phyloP scores from a whole-genome alignment of 306 rosid species.

The Glycine latifolia region DNA sequence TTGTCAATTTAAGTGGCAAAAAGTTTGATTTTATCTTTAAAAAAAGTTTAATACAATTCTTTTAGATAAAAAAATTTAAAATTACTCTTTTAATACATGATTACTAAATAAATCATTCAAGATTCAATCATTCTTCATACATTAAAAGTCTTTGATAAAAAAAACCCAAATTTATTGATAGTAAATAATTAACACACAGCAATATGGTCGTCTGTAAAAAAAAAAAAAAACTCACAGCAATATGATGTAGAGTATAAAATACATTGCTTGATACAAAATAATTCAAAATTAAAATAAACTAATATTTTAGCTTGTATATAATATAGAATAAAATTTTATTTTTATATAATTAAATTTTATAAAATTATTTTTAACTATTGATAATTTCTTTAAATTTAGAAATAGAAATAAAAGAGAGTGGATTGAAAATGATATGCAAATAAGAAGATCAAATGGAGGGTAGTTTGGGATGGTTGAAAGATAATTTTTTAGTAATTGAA shows the following conservation, averaged over 20 bases:
- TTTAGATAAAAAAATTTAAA: no score
- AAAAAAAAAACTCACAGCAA: not conserved
- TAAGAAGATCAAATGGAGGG: not conserved
- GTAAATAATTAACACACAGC: not conserved
- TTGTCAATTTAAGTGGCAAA: not conserved
- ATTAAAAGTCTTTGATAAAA: not conserved
- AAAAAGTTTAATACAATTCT: no score
- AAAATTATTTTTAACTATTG: not conserved
- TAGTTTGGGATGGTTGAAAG: not conserved
- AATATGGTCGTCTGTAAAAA: no score
- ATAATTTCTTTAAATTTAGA: not conserved
- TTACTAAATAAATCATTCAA: not conserved
- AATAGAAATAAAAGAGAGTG: not conserved
- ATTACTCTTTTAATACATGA: not conserved
- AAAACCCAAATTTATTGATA: not conserved
- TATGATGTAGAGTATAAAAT: not conserved
- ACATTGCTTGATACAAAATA: not conserved
- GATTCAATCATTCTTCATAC: not conserved
- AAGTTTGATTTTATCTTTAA: not conserved
- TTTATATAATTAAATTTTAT: not conserved
- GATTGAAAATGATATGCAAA: not conserved
- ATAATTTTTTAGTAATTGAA: not conserved
- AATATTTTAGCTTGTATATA: not conserved
- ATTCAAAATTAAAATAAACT: not conserved
- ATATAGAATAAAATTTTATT: not conserved